Base-by-base conservation (phyloP, 148 eudicot genomes). In the Mesembryanthemum crystallinum region DNA sequence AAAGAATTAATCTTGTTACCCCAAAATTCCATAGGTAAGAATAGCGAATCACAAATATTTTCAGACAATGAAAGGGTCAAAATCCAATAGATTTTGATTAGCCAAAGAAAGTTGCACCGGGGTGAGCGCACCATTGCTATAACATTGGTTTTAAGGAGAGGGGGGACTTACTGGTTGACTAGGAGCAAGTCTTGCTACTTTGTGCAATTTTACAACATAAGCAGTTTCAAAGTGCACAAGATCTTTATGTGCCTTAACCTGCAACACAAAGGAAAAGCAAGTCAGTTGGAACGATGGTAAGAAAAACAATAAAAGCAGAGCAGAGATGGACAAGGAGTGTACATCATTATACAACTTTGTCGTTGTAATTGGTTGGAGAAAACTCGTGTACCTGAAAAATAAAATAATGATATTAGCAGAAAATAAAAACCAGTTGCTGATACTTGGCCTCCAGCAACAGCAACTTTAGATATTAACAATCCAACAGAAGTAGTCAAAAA, bases 201-300 rank as follows among this genome's bases (percentile, higher is more conserved):
- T 89, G 82, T 95, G 98, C 52, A 95, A 80, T 82, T 95, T 95
- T 49, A 95, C 98, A 29, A 95, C 98, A 84, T 95, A 95, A 42
- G 97, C 88, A 78, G 98, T 95, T 86, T 95, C 98, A 80, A 90
- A 95, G 85, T 90, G 97, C 74, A 79, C 83, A 73, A 92, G 91
- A 85, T 95, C 98, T 75, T 88, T 92, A 81, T 95, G 97, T 51
- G 91, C 84, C 80, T 87, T 92, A 59, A 95, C 86, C 98, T 94
- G 86, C 67, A 80, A 63, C 23, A 82, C 21, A 55, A 71, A 52
- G 13, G 4, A 35, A 28, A 9, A 43, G 61, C 67, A 77, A 24
- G 27, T 73, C 65, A 78, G 28, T 43, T 20, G 11, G 39, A 20
- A 60, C 64, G 27, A 66, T n/a, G 45, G 59, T 12, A 28, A 51